Conservation (phyloP, 2,329 filamentous ascomycete species). For the Clonostachys rhizophaga region DNA sequence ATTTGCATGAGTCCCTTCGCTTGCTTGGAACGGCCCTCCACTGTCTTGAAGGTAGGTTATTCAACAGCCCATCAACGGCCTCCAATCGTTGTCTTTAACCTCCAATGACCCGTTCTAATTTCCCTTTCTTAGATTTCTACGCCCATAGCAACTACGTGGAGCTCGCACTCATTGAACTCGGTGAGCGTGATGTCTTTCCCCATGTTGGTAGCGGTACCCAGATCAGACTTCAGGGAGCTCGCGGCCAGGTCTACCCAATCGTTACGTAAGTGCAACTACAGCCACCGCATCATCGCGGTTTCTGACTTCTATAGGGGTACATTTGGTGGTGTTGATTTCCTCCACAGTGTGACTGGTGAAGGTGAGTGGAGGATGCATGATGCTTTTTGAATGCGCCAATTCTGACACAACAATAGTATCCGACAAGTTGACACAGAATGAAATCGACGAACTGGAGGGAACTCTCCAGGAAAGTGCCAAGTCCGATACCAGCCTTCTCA, state of each 20-base stretch:
- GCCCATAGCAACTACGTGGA: slow-evolving; percentile 94
- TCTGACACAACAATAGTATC: slow-evolving; percentile 49
- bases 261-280: slow-evolving; percentile 46
- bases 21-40: slow-evolving; percentile 85
- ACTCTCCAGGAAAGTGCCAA: slow-evolving; percentile 63
- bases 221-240: slow-evolving; percentile 64
- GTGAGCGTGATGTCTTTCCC: slow-evolving; percentile 76
- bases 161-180: slow-evolving; percentile 81
- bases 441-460: slow-evolving; percentile 85
- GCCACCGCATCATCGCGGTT: not conserved
- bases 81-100: too few species aligned
- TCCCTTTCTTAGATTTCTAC: slow-evolving; percentile 60
- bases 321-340: slow-evolving; percentile 91
- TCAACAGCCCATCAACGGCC: not conserved
- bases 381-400: slow-evolving; percentile 1
- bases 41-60: slow-evolving; percentile 66
- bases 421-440: slow-evolving; percentile 87
- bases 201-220: slow-evolving; percentile 76
- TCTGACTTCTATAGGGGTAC: slow-evolving; percentile 49
- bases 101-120: not conserved
- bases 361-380: slow-evolving; percentile 23
- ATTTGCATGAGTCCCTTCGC: slow-evolving; percentile 82
- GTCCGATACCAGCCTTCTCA: slow-evolving; percentile 68
- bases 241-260: slow-evolving; percentile 67
- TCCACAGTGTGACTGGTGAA: slow-evolving; percentile 78